phyloP scores from a whole-genome alignment of 176 grass and related monocot species.

The Phragmites australis region DNA sequence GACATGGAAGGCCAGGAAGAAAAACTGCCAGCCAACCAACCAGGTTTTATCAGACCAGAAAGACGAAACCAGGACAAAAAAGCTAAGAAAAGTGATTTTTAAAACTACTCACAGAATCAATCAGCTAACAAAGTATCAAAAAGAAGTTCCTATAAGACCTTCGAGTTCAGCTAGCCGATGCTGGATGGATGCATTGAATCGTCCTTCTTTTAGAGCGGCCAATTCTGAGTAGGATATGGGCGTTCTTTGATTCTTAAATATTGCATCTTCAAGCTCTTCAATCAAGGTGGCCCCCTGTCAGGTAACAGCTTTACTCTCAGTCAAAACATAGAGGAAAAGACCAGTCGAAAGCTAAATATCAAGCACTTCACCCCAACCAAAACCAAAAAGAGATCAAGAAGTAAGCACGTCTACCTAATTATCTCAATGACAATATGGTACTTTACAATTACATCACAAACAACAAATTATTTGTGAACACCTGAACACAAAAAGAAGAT shows the following conservation, averaged over 20 bases:
- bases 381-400: constrained; percentile 34
- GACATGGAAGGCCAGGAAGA: not conserved
- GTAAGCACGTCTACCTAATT: not conserved
- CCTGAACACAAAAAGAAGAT: not conserved
- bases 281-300: constrained; percentile 63
- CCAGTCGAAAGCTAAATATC: not conserved
- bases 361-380: not conserved
- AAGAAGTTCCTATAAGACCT: constrained; percentile 53
- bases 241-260: constrained; percentile 55
- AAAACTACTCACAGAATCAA: not conserved
- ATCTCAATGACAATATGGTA: not conserved
- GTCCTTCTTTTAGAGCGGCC: constrained; percentile 62
- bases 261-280: constrained; percentile 81
- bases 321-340: constrained; percentile 8
- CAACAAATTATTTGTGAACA: not conserved
- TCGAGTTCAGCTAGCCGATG: constrained; percentile 88
- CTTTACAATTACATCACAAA: not conserved
- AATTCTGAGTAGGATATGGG: constrained; percentile 70
- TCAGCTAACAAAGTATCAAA: constrained; percentile 37
- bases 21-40: not conserved
- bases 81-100: constrained; percentile 23
- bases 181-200: constrained; percentile 77
- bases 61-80: not conserved
- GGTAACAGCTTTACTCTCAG: constrained; percentile 27
- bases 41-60: constrained; percentile 19